Base-by-base conservation (phyloP, 2,329 filamentous ascomycete species). In the Anisogramma anomala region DNA sequence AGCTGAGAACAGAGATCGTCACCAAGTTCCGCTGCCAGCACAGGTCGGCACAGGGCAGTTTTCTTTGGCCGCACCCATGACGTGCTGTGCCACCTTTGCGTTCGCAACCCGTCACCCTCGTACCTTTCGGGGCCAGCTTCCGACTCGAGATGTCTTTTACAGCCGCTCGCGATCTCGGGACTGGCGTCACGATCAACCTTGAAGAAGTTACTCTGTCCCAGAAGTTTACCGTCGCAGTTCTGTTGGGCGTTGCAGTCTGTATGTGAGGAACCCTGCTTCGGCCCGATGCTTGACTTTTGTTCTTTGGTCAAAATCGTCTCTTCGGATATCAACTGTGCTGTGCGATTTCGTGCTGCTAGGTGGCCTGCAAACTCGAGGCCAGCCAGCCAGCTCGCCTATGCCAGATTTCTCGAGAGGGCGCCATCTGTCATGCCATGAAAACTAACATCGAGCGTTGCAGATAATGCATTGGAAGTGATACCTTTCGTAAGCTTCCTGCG, bases 181-280 rank as follows among this genome's bases (percentile, higher is more conserved):
- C 36, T 3, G 36, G 36, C 14, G 36, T 39, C 8, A 39, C 36
- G 19, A 39, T 39, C 28, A 20, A 25, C 20, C 14, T 11, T 30
- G 4, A 18, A 15, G 14, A 25, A 4, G 20, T 32, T 9, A 28
- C 27, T 25, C 5, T 33, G 2, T 17, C 42, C 14, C 34, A 44
- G 22, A 44, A 40, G 40, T 44, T 33, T 15, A 19, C 18, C 13
- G 42, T 40, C 23, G 42, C 38, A 30, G 38, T 34, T 14, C 8
- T 44, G 22, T 28, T 44, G 11, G 42, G 37, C 28, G 33, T 44
- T 9, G 42, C 42, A 23, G 37, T 44, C 28, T 44, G 40, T 44
- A 33, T 44, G 40, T 39, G 28, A 39, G 36, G 14, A 38, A 20
- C 17, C 19, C 28, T 11, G 13, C 36, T 11, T 14, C 27, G n/a